Percentiles rank a stretch among this genome's conserved stretches.
phyloP scores from a whole-genome alignment of 345 rosid genomes.

The Angophora floribunda region DNA sequence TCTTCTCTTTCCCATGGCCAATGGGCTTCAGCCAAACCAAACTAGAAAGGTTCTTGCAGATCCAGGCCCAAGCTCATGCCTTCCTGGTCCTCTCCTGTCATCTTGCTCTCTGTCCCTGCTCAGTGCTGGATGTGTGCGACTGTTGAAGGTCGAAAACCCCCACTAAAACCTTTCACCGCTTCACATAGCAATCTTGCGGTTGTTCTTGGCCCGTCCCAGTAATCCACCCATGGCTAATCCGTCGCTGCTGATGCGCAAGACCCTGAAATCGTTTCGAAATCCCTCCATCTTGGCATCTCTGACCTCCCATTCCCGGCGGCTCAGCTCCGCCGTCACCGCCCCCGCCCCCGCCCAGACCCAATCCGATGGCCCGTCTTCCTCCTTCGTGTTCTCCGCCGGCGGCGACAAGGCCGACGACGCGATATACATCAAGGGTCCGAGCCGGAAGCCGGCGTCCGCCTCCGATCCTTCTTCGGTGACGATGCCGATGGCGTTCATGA shows the following conservation, averaged over 20 bases:
- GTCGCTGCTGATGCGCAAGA: constrained; percentile 15
- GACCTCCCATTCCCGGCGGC: constrained; percentile 14
- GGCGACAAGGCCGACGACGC: constrained; percentile 12
- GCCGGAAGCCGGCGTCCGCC: constrained; percentile 1
- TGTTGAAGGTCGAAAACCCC: neutral
- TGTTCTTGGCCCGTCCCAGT: neutral
- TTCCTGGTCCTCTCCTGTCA: neutral
- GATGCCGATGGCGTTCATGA: constrained; percentile 87
- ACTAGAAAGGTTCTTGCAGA: neutral
- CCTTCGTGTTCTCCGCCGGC: constrained; percentile 4
- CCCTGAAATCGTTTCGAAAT: constrained; percentile 20
- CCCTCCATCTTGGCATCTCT: neutral
- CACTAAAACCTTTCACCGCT: neutral
- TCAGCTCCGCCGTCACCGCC: constrained; percentile 26
- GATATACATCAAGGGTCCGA: constrained; percentile 36
- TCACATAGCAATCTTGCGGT: neutral
- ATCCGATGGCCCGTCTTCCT: constrained; percentile 42
- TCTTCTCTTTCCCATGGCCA: neutral
- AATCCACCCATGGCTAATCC: constrained; percentile 24
- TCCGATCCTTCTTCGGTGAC: constrained; percentile 41
- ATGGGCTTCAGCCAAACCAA: neutral
- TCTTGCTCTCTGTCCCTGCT: neutral
- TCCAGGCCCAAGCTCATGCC: neutral
- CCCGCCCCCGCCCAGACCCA: constrained; percentile 10
- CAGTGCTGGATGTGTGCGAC: neutral